Conservation (phyloP, 2,329 filamentous ascomycete species). For the Hortaea sp. region DNA sequence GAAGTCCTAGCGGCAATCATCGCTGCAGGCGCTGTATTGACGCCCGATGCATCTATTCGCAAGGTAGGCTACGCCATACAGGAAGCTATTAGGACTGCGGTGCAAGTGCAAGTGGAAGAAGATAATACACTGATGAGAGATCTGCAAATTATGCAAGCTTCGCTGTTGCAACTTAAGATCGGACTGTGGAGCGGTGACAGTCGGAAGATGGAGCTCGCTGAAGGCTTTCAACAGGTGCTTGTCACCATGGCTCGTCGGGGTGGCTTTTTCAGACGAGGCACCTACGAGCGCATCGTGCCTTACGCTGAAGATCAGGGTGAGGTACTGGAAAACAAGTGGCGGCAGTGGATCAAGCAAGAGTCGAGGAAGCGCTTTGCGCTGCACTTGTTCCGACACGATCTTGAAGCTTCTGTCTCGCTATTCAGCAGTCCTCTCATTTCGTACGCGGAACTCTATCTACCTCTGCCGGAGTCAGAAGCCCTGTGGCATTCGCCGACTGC, state of each 20-base stretch:
- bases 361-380: conserved; percentile 60
- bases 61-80: conserved; percentile 49
- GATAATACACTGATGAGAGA: conserved; percentile 43
- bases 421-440: conserved; percentile 56
- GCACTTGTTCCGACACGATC: conserved; percentile 55
- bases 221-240: conserved; percentile 46
- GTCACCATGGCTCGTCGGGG: conserved; percentile 45
- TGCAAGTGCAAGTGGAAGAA: conserved; percentile 35
- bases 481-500: conserved; percentile 59
- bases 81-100: conserved; percentile 35
- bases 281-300: conserved; percentile 37
- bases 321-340: conserved; percentile 55
- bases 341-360: conserved; percentile 52
- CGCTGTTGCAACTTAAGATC: conserved; percentile 41
- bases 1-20: conserved; percentile 52
- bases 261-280: conserved; percentile 47
- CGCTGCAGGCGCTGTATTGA: conserved; percentile 50
- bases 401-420: conserved; percentile 57
- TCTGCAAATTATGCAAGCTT: conserved; percentile 42
- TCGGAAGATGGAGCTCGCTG: conserved; percentile 49
- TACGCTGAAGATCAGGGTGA: conserved; percentile 46
- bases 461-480: conserved; percentile 50
- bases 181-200: conserved; percentile 51
- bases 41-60: conserved; percentile 47
- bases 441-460: conserved; percentile 58